Conservation (phyloP, 495 filamentous ascomycete species). For the Ramalina intermedia region DNA sequence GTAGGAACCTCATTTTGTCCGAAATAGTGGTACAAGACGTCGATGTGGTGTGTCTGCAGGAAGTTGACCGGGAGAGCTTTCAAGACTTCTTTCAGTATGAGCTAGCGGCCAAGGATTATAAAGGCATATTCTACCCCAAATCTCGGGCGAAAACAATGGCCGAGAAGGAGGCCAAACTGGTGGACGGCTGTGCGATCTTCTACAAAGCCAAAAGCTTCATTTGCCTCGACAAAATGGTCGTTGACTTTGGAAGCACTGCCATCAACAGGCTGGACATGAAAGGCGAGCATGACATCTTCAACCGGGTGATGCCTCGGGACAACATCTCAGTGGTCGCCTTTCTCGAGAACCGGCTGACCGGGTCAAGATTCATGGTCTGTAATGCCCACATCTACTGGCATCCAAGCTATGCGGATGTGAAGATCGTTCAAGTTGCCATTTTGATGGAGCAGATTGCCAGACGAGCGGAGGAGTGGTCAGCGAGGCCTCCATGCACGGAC, state of each 20-base stretch:
- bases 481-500: constrained; percentile 59
- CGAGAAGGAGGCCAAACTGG: constrained; percentile 66
- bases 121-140: constrained; percentile 81
- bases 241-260: constrained; percentile 83
- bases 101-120: constrained; percentile 74
- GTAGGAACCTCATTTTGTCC: constrained; percentile 61
- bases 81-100: constrained; percentile 75
- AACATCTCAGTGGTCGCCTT: constrained; percentile 85
- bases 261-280: constrained; percentile 93
- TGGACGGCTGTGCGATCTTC: constrained; percentile 94
- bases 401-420: constrained; percentile 77
- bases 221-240: constrained; percentile 77
- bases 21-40: constrained; percentile 69
- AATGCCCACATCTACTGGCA: constrained; percentile 96
- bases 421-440: constrained; percentile 86
- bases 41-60: constrained; percentile 85
- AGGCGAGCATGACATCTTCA: constrained; percentile 88
- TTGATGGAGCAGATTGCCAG: constrained; percentile 80
- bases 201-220: constrained; percentile 88
- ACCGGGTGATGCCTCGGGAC: constrained; percentile 93
- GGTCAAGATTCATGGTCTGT: constrained; percentile 74
- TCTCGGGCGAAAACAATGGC: constrained; percentile 79
- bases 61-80: constrained; percentile 80
- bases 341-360: constrained; percentile 78
- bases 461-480: constrained; percentile 67